Conservation (phyloP, 495 filamentous ascomycete species). For the Pyronema domesticum region DNA sequence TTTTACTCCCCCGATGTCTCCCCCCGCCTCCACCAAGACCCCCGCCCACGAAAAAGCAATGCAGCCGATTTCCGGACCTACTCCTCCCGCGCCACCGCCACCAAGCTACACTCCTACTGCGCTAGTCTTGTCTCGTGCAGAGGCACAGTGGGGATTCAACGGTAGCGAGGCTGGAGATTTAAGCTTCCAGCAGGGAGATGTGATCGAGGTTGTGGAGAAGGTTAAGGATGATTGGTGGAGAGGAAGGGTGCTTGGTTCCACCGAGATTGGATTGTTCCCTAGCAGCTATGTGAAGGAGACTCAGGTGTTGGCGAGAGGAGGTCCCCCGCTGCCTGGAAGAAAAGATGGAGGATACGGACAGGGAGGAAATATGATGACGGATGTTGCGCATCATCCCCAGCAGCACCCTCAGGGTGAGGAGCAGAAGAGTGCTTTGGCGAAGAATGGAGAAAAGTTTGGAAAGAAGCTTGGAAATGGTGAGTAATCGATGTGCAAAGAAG, state of each 20-base stretch:
- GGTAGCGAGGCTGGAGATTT: slow-evolving; percentile 65
- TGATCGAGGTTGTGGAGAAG: slow-evolving; percentile 63
- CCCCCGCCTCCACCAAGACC: slow-evolving; percentile 22
- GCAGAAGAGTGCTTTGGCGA: slow-evolving; percentile 32
- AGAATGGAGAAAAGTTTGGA: slow-evolving; percentile 54
- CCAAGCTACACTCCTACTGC: slow-evolving; percentile 35
- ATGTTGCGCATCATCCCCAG: slow-evolving; percentile 11
- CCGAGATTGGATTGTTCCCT: slow-evolving; percentile 84
- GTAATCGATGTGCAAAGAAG: not conserved
- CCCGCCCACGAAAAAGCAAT: slow-evolving; percentile 12
- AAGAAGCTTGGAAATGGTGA: slow-evolving; percentile 54
- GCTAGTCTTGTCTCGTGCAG: slow-evolving; percentile 47
- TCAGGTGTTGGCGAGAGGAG: slow-evolving; percentile 20
- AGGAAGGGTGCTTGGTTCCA: slow-evolving; percentile 56
- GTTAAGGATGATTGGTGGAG: slow-evolving; percentile 97
- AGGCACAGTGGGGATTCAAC: slow-evolving; percentile 67
- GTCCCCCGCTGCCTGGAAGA: slow-evolving; percentile 10
- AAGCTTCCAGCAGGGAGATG: slow-evolving; percentile 55
- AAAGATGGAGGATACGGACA: slow-evolving; percentile 11
- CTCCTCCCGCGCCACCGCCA: slow-evolving; percentile 29
- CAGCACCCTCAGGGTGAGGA: slow-evolving; percentile 21
- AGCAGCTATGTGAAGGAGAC: slow-evolving; percentile 56
- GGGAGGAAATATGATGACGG: slow-evolving; percentile 23
- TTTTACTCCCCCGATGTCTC: slow-evolving; percentile 21
- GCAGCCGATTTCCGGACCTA: slow-evolving; percentile 22